Evolutionary conservation across 2,329 filamentous ascomycete genomes (phyloP).

Genomic region (Fusarium sp.): DNA sequence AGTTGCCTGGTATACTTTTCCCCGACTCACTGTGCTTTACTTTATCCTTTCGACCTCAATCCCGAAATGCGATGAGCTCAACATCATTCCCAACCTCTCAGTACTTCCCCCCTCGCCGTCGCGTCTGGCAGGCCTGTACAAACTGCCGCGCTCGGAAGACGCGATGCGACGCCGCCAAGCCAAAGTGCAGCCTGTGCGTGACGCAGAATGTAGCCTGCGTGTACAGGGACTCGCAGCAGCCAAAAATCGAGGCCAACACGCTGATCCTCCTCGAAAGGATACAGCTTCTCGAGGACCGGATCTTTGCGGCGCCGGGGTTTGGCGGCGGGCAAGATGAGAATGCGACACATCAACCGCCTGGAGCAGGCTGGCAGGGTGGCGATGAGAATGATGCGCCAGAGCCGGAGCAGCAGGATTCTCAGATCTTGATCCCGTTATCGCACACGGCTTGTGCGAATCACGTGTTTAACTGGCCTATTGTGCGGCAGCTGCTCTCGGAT

Average conservation of each 20-base stretch:
- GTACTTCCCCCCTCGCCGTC: slow-evolving; percentile 18
- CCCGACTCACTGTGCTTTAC: background rate
- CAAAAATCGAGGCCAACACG: slow-evolving; percentile 46
- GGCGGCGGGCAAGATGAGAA: accelerated
- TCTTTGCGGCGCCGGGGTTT: slow-evolving; percentile 29
- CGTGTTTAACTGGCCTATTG: slow-evolving; percentile 20
- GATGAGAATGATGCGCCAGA: background rate
- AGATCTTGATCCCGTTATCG: slow-evolving; percentile 19
- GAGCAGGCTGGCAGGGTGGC: background rate
- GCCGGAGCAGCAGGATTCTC: background rate
- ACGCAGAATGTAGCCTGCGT: slow-evolving; percentile 46
- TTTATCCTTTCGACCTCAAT: background rate
- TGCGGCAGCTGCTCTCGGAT: slow-evolving; percentile 6
- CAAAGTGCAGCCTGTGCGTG: slow-evolving; percentile 45
- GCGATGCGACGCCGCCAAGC: slow-evolving; percentile 46
- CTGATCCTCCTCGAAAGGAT: slow-evolving; percentile 45
- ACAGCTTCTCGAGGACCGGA: slow-evolving; percentile 45
- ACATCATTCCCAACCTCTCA: background rate
- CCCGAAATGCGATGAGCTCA: background rate
- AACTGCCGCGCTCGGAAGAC: slow-evolving; percentile 48
- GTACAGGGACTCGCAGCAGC: slow-evolving; percentile 46
- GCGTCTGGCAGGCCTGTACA: slow-evolving; percentile 43
- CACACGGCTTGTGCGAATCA: slow-evolving; percentile 36
- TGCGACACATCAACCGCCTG: background rate
- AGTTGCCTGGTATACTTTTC: too few species aligned